Conservation (phyloP, 192 early-diverging fungal species). For the Backusella macrospora region DNA sequence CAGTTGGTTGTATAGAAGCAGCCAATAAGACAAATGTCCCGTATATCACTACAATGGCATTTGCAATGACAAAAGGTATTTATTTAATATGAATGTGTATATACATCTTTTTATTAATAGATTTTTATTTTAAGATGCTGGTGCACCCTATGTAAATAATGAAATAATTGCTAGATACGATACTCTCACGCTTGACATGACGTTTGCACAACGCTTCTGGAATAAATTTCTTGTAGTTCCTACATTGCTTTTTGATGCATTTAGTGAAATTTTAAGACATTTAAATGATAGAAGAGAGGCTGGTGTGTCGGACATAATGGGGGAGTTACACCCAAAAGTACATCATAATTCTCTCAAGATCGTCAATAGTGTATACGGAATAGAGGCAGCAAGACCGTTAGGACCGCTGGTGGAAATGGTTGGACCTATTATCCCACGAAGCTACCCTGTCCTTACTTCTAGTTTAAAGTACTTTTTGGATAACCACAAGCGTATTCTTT, state of each 20-base stretch:
- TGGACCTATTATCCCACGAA: constrained; percentile 40
- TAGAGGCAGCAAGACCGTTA: constrained; percentile 26
- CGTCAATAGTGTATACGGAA: constrained; percentile 30
- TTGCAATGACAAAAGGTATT: constrained; percentile 22
- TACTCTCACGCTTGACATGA: not conserved
- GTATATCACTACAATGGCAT: not conserved
- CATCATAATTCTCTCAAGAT: constrained; percentile 19
- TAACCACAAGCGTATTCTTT: constrained; percentile 25
- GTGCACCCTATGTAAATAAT: constrained; percentile 9
- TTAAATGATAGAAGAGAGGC: not conserved
- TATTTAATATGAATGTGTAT: not conserved
- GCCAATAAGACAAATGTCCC: not conserved
- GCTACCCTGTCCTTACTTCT: constrained; percentile 22
- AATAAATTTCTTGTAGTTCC: not conserved
- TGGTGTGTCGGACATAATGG: not conserved
- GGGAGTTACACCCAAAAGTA: not conserved
- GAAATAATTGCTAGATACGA: not conserved
- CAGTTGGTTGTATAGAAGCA: constrained; percentile 12
- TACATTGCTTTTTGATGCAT: not conserved
- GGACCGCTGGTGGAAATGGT: constrained; percentile 32
- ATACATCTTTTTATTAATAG: not conserved
- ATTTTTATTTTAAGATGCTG: constrained; percentile 6
- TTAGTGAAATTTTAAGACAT: not conserved
- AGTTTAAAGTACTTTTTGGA: constrained; percentile 22
- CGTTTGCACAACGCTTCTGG: not conserved